Conservation (phyloP, 75 land plant genomes). For the Picea sitchensis region DNA sequence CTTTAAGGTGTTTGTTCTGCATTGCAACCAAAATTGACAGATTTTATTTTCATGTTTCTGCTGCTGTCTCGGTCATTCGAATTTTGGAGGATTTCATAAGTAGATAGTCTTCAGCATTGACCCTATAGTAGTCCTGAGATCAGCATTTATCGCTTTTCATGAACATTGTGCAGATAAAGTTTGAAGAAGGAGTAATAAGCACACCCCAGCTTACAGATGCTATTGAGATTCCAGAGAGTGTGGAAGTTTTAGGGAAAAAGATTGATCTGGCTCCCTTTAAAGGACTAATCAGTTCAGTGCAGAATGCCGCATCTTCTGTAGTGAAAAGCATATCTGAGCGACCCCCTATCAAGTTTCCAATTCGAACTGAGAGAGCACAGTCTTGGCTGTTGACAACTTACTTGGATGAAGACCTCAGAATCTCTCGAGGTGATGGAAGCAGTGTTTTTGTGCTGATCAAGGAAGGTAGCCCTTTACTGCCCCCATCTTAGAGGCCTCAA, state of each 20-base stretch:
- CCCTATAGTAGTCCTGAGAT: not conserved
- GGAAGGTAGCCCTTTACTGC: conserved; percentile 70
- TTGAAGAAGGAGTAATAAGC: conserved; percentile 74
- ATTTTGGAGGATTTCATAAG: not conserved
- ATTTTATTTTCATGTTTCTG: not conserved
- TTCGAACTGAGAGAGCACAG: conserved; percentile 54
- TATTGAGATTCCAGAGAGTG: conserved; percentile 68
- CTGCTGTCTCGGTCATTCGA: not conserved
- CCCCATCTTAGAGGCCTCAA: not conserved
- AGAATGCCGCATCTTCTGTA: conserved; percentile 84
- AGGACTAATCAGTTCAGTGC: conserved; percentile 60
- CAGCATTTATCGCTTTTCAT: not conserved
- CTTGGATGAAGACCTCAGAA: conserved; percentile 79
- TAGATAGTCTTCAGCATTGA: not conserved
- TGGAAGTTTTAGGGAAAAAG: conserved; percentile 79
- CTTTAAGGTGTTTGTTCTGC: not conserved
- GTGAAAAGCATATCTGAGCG: conserved; percentile 69
- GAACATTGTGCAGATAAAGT: conserved; percentile 66
- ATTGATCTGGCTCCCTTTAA: conserved; percentile 72
- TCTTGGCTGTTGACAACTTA: conserved; percentile 94
- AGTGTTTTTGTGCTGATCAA: conserved; percentile 84
- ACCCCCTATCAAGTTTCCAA: conserved; percentile 83
- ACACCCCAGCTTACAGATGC: conserved; percentile 91
- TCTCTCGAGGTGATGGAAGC: conserved; percentile 90
- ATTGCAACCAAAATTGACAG: not conserved